Evolutionary conservation across 345 rosid species (phyloP).

Genomic region (Fremontodendron californicum): DNA sequence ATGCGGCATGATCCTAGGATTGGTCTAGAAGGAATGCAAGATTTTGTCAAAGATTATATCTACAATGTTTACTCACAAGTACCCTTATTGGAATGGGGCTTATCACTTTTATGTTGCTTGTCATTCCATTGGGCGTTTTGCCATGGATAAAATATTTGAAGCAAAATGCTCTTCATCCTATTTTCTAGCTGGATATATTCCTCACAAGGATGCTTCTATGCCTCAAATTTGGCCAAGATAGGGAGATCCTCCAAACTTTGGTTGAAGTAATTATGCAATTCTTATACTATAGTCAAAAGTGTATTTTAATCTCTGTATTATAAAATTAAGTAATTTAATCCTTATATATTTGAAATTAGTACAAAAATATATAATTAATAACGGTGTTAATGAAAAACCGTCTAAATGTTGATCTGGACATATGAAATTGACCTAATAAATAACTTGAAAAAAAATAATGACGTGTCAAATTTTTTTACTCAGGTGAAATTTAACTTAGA

Average conservation of each 20-base stretch:
- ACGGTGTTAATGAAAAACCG: too few species aligned
- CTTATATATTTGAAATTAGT: too few species aligned
- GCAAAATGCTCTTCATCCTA: conserved; percentile 51
- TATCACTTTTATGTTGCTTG: conserved; percentile 60
- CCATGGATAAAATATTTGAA: conserved; percentile 35
- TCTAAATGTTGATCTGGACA: too few species aligned
- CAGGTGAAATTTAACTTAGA: conserved; percentile 26
- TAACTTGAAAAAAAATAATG: too few species aligned
- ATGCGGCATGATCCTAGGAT: conserved; percentile 44
- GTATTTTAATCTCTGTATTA: too few species aligned
- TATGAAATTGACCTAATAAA: too few species aligned
- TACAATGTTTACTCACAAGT: conserved; percentile 30
- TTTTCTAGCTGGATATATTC: conserved; percentile 40
- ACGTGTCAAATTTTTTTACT: too few species aligned
- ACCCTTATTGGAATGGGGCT: conserved; percentile 61
- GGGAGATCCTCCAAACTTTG: conserved; percentile 41
- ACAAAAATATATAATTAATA: too few species aligned
- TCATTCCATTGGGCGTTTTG: conserved; percentile 47
- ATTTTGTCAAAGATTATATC: conserved; percentile 25
- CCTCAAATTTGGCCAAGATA: conserved; percentile 67
- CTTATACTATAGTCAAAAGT: too few species aligned
- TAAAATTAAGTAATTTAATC: too few species aligned
- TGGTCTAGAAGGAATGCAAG: conserved; percentile 30
- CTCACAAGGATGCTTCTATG: conserved; percentile 54
- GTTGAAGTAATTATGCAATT: too few species aligned